Percentiles rank a stretch among this genome's conserved stretches.
Evolutionary conservation across 192 early-diverging fungal genomes (phyloP).

Genomic region (Coemansia sp.): DNA sequence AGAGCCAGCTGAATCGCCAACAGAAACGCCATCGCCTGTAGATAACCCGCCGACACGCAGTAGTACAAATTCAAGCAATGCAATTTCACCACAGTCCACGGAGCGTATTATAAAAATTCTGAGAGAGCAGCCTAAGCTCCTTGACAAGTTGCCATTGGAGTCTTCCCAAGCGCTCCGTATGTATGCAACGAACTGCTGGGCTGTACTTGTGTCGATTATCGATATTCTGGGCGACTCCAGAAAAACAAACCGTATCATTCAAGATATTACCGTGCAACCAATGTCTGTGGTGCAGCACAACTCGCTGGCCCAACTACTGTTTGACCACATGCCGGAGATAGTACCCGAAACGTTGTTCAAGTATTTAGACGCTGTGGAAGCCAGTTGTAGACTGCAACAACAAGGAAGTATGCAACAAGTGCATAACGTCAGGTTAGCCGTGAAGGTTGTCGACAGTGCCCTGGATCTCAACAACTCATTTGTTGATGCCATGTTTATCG

Average conservation of each 20-base stretch:
- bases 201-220: slow-evolving; percentile 14
- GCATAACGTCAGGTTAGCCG: slow-evolving; percentile 33
- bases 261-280: slow-evolving; percentile 23
- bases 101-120: slow-evolving; percentile 8
- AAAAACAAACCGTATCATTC: slow-evolving; percentile 18
- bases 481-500: slow-evolving; percentile 33
- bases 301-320: slow-evolving; percentile 23
- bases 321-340: slow-evolving; percentile 10
- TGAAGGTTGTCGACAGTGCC: slow-evolving; percentile 28
- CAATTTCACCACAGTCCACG: slow-evolving; percentile 12
- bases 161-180: slow-evolving; percentile 14
- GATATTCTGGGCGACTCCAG: neutral
- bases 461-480: slow-evolving; percentile 19
- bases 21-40: slow-evolving; percentile 4
- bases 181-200: slow-evolving; percentile 35
- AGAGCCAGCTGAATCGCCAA: neutral
- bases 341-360: slow-evolving; percentile 23
- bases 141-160: slow-evolving; percentile 10
- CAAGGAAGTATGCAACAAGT: slow-evolving; percentile 15
- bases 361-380: slow-evolving; percentile 46
- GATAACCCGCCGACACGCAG: neutral
- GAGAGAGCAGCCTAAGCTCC: slow-evolving; percentile 19
- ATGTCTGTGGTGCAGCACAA: slow-evolving; percentile 40
- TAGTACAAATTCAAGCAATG: neutral
- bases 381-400: slow-evolving; percentile 33